Percentiles rank a stretch among this genome's conserved stretches.
These are phyloP conservation scores for Pelargonium myrrhifolium DNA, from an alignment of 441 rosid species.

Conservation along the genomic window DNA sequence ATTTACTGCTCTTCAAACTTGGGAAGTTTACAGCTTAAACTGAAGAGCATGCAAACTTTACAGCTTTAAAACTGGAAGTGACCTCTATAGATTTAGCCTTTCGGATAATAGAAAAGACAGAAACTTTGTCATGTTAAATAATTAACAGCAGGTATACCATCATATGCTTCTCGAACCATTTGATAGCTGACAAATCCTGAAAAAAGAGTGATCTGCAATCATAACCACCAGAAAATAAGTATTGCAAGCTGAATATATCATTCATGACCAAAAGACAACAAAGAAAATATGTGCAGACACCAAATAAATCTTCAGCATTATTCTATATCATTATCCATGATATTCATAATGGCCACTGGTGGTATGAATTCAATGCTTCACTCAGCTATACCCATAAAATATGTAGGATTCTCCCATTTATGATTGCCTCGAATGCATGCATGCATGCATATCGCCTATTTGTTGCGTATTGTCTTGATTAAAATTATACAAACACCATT, in stretches of 20 bases:
- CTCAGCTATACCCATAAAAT: too few relatives aligned
- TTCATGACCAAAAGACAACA: too few relatives aligned
- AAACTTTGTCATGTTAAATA: background rate
- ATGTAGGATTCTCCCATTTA: too few relatives aligned
- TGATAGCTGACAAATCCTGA: constrained; percentile 97
- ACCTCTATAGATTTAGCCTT: constrained; percentile 3
- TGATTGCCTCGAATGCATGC: too few relatives aligned
- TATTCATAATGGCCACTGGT: too few relatives aligned
- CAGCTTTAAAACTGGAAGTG: background rate
- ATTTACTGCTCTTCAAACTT: too few relatives aligned
- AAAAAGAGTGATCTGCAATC: constrained; percentile 87
- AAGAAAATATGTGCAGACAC: background rate
- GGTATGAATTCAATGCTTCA: too few relatives aligned
- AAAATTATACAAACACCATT: too few relatives aligned
- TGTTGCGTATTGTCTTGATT: too few relatives aligned
- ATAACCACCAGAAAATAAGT: constrained; percentile 24
- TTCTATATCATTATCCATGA: too few relatives aligned
- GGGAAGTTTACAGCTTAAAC: background rate
- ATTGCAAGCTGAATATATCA: constrained; percentile 6
- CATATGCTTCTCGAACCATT: constrained; percentile 96
- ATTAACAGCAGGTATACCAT: constrained; percentile 38
- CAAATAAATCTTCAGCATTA: background rate
- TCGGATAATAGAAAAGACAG: background rate
- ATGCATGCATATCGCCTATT: too few relatives aligned
- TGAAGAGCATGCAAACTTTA: background rate